A percentile compares a stretch with the other conserved stretches of the same genome.
phyloP scores from a whole-genome alignment of 2,329 filamentous ascomycete species.

The Epichloe scottii region DNA sequence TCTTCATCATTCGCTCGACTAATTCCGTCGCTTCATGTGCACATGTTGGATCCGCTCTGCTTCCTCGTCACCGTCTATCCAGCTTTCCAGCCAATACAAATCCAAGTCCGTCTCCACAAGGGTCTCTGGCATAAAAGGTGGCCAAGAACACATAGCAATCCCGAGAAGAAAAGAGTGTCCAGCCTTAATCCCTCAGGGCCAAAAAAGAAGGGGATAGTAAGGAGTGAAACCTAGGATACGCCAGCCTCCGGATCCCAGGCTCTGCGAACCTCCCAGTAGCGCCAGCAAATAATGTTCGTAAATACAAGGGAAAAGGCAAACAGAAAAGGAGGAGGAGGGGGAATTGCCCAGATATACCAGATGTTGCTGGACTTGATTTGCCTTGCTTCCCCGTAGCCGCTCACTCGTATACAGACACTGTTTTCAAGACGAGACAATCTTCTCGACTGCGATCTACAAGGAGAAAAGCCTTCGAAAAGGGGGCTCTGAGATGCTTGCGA shows the following conservation, averaged over 20 bases:
- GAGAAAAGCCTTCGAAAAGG: background rate
- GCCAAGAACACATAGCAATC: background rate
- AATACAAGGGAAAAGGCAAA: background rate
- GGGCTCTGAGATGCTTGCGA: background rate
- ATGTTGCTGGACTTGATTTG: background rate
- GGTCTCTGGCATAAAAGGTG: background rate
- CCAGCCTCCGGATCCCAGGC: background rate
- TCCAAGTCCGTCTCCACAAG: constrained; percentile 3
- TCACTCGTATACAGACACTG: background rate
- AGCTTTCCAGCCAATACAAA: constrained; percentile 6
- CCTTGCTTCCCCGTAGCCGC: background rate
- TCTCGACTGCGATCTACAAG: background rate
- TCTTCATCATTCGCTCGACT: background rate
- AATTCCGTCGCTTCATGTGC: constrained; percentile 1
- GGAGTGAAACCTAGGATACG: constrained; percentile 3
- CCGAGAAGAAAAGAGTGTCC: constrained; percentile 2
- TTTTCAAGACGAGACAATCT: background rate
- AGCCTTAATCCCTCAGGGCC: background rate
- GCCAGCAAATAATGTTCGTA: constrained; percentile 2
- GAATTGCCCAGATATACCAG: background rate
- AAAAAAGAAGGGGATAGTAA: constrained; percentile 5
- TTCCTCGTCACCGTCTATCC: constrained; percentile 2
- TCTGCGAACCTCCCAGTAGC: constrained; percentile 2
- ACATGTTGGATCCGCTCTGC: background rate
- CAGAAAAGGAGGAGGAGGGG: background rate